Evolutionary conservation across 1,139 yeast species (phyloP).

Genomic region (Pichia sp.): DNA sequence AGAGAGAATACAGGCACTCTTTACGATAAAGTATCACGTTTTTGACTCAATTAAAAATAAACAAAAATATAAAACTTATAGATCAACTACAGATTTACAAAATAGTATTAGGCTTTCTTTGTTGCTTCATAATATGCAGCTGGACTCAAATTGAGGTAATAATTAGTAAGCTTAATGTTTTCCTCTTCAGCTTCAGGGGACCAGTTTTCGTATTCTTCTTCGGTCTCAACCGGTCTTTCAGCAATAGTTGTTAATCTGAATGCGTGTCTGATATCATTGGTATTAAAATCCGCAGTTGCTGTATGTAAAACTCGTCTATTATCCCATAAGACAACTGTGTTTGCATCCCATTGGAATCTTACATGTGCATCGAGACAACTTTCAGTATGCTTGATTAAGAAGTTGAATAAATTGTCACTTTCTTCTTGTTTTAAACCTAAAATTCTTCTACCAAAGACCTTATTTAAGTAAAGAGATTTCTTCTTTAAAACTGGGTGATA

Average conservation of each 20-base stretch:
- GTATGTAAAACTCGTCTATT: conserved; percentile 64
- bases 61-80: too few species aligned
- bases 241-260: conserved; percentile 68
- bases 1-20: too few species aligned
- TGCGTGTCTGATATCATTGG: conserved; percentile 58
- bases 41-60: too few species aligned
- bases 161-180: conserved; percentile 17
- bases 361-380: conserved; percentile 51
- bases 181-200: conserved; percentile 27
- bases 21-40: too few species aligned
- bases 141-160: conserved; percentile 15
- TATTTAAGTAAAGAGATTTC: conserved; percentile 58
- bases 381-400: conserved; percentile 52
- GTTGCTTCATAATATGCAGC: conserved; percentile 21
- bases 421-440: conserved; percentile 66
- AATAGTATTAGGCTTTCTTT: too few species aligned
- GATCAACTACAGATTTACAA: too few species aligned
- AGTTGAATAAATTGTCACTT: conserved; percentile 52
- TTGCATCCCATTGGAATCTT: conserved; percentile 56
- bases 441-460: conserved; percentile 60
- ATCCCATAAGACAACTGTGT: conserved; percentile 72
- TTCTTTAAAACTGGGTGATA: conserved; percentile 66
- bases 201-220: conserved; percentile 31
- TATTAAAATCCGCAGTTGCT: conserved; percentile 63
- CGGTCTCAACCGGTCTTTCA: conserved; percentile 37